Base-by-base conservation (phyloP, 2,329 filamentous ascomycete genomes). In the Ceratocystiopsis sp. region DNA sequence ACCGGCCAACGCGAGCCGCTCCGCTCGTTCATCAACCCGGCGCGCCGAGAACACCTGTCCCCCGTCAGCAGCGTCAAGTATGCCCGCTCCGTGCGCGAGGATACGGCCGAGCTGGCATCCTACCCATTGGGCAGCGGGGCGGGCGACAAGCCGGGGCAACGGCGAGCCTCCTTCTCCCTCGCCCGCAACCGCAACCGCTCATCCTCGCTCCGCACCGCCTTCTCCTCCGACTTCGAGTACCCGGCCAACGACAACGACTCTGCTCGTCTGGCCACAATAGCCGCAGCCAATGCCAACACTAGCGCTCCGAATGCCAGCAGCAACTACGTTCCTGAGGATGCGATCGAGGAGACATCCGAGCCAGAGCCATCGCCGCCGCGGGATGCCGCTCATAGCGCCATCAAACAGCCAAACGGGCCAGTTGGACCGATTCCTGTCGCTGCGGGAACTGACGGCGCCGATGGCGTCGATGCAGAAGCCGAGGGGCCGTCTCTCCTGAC, bases 61-160 rank as follows among this genome's bases (percentile, higher is more conserved):
- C 68, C 69, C 16, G 56, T 73, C 60, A 82, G 89, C 55, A 80
- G 75, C 52, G 71, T 75, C 16, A 75, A 84, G 52, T 83, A 84
- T 59, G 81, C 84, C 33, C 75, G 78, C 46, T 82, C 78, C 50
- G 80, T 94, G 36, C 80, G 86, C 49, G 80, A 91, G 60, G 80
- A 91, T 56, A 93, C 86, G 3, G 84, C 85, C 42, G 84, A 93
- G 60, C 68, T 94, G 45, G 86, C 86, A 37, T 84, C 75, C 16
- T 85, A 87, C 57, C 78, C 84, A 41, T 70, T 94, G 25, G 25
- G 25, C 25, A 29, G 25, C 25, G 25, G 7, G 6, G 79, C 79
- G 19, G 19, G 19, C 35, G 75, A 82, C 52, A 69, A 70, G 52
- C 61, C 67, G 45, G 58, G 62, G 45, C 58, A 57, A 32, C 61